Conservation (phyloP, 2,329 filamentous ascomycete genomes). For the Thielaviopsis euricoi region DNA sequence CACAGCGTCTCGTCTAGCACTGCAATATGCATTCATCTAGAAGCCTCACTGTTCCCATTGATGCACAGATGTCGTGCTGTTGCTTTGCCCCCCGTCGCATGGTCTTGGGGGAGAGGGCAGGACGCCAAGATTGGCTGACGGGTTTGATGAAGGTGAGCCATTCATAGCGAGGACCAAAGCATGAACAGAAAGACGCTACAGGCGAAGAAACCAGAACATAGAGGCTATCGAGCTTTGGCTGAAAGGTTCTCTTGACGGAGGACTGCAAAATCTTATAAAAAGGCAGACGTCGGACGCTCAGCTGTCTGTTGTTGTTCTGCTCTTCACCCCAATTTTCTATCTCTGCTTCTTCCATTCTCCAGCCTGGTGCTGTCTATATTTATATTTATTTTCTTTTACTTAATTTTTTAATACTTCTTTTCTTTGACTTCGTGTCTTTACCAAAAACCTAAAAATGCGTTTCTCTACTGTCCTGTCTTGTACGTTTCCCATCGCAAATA, state of each 20-base stretch:
- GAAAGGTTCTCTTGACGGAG: not conserved
- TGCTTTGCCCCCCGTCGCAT: no score
- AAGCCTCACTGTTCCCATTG: no score
- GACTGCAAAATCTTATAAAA: not conserved
- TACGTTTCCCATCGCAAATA: constrained; percentile 12
- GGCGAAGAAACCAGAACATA: not conserved
- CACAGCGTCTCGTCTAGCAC: not conserved
- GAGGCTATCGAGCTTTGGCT: no score
- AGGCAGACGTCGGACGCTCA: not conserved
- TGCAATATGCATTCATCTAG: no score
- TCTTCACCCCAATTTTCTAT: constrained; percentile 2
- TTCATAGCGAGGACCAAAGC: not conserved
- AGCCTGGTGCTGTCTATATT: not conserved
- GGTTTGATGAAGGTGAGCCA: not conserved
- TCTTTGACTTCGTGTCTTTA: not conserved
- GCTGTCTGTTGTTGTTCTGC: not conserved
- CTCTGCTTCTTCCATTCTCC: not conserved
- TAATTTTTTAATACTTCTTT: not conserved
- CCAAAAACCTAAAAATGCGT: constrained; percentile 16
- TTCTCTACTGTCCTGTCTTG: constrained; percentile 15
- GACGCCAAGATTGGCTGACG: not conserved
- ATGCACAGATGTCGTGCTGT: no score
- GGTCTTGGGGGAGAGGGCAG: no score
- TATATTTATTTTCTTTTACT: not conserved
- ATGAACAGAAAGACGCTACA: not conserved